phyloP scores from a whole-genome alignment of 2,329 filamentous ascomycete genomes.

The Xylaria sp. region DNA sequence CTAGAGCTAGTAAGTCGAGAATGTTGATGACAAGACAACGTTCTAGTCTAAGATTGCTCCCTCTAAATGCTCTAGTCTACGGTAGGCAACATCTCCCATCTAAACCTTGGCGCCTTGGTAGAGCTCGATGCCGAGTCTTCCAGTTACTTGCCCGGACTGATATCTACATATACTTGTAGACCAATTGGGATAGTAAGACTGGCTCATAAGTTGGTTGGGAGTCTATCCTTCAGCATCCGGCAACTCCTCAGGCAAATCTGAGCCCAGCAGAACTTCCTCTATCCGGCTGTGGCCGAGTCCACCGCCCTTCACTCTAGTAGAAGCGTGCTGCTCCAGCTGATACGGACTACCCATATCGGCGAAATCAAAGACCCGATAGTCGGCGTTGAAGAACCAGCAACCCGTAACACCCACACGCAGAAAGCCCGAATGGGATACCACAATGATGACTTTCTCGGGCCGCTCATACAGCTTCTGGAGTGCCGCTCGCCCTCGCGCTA shows the following conservation, averaged over 20 bases:
- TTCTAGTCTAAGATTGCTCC: neutral
- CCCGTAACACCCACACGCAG: conserved; percentile 66
- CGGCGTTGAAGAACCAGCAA: conserved; percentile 68
- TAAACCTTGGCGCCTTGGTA: neutral
- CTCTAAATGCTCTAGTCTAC: neutral
- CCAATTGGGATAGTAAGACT: neutral
- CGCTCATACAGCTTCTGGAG: conserved; percentile 62
- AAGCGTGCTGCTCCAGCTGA: conserved; percentile 59
- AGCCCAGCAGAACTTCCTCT: conserved; percentile 53
- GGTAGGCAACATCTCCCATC: too few species aligned
- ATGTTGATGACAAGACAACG: neutral
- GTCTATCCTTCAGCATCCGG: conserved; percentile 35
- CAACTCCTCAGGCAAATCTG: conserved; percentile 52
- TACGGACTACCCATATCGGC: conserved; percentile 39
- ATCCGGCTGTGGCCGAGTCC: conserved; percentile 61
- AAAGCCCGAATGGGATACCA: conserved; percentile 74
- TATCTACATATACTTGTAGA: neutral
- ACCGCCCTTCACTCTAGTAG: conserved; percentile 58
- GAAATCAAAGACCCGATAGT: conserved; percentile 72
- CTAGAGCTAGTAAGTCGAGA: neutral
- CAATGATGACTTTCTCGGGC: conserved; percentile 69
- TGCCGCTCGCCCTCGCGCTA: conserved; percentile 63
- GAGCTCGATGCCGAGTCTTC: neutral
- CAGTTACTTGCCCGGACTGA: neutral
- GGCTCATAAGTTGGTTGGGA: neutral